Evolutionary conservation across 108 stramenopile genomes (phyloP).

Genomic region (Parietichytrium sp.): DNA sequence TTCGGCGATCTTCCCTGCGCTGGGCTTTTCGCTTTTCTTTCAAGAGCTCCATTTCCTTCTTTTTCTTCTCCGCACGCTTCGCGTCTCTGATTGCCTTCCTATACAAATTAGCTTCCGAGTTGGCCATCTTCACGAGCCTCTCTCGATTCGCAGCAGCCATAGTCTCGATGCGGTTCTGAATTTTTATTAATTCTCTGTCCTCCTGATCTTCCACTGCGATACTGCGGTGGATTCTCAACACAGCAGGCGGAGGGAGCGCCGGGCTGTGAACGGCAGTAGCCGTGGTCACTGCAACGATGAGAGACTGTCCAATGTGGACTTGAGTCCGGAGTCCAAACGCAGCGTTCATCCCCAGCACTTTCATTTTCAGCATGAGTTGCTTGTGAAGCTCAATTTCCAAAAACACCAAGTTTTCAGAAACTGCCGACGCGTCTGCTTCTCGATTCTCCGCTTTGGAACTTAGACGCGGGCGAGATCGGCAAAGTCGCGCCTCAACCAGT

Average conservation of each 20-base stretch:
- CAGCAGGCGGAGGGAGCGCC: slow-evolving; percentile 80
- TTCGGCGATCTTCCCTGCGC: too few species aligned
- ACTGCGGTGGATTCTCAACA: slow-evolving; percentile 75
- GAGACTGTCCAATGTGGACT: slow-evolving; percentile 74
- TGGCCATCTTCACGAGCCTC: background rate
- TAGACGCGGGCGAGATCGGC: slow-evolving; percentile 60
- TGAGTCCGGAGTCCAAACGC: slow-evolving; percentile 78
- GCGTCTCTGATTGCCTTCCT: background rate
- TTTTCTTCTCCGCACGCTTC: too few species aligned
- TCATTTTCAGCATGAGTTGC: slow-evolving; percentile 92
- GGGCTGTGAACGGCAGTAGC: slow-evolving; percentile 82
- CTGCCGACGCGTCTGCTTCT: slow-evolving; percentile 83
- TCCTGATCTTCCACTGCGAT: slow-evolving; percentile 77
- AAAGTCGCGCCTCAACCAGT: slow-evolving; percentile 88
- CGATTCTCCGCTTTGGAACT: slow-evolving; percentile 47
- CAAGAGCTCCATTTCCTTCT: too few species aligned
- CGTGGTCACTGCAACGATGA: slow-evolving; percentile 77
- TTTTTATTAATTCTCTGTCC: slow-evolving; percentile 73
- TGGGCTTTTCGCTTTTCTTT: too few species aligned
- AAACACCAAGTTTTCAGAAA: slow-evolving; percentile 85
- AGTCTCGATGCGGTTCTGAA: slow-evolving; percentile 75
- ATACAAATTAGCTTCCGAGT: background rate
- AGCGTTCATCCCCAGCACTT: slow-evolving; percentile 84
- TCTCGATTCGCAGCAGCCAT: slow-evolving; percentile 44
- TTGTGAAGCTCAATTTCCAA: slow-evolving; percentile 90